Base-by-base conservation (phyloP, 495 filamentous ascomycete species). In the Neurospora sp. region DNA sequence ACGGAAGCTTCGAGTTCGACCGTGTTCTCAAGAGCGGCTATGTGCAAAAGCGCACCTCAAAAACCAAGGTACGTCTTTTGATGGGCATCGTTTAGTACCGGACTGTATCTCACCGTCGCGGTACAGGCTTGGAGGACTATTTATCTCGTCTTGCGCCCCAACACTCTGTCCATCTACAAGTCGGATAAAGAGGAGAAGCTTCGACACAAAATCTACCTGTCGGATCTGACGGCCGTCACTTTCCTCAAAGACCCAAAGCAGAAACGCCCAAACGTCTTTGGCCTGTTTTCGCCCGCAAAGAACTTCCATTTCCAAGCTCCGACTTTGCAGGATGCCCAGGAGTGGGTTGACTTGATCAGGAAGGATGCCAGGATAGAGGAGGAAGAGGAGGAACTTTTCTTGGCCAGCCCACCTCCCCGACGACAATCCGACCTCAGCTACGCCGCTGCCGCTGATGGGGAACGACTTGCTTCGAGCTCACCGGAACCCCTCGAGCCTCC, bases 1-100 rank as follows among this genome's bases (percentile, higher is more conserved):
- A 98, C 79, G 96, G 96, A 42, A 93, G 92, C 79, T 99, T 97
- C 80, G 94, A 93, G 76, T 96, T 96, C 78, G 96, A 99, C 79
- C 90, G 94, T 18, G 93, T 98, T 48, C 82, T 98, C 77, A 97
- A 97, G 82, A 89, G 90, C 69, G 94, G 95, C 27, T 91, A 89
- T 76, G 90, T 97, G 45, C 86, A 89, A 75, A 97, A 96, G 81
- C 89, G 95, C 41, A 95, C 93, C 14, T 90, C 93, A 70, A 97
- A 96, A 83, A 98, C 95, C 70, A 97, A 97, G 89, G 96, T 96
- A 81, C 72, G 82, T 75, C 40, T 31, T n/a, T 71, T 71, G 40
- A 38, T 70, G 74, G 71, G 72, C 16, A 16, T 61, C 10, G 53
- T 18, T 35, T 65, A 8, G 53, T 35, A 27, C 53, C 35, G 16